Evolutionary conservation across 495 filamentous ascomycete species (phyloP).

Genomic region (Penicillium ucsense): DNA sequence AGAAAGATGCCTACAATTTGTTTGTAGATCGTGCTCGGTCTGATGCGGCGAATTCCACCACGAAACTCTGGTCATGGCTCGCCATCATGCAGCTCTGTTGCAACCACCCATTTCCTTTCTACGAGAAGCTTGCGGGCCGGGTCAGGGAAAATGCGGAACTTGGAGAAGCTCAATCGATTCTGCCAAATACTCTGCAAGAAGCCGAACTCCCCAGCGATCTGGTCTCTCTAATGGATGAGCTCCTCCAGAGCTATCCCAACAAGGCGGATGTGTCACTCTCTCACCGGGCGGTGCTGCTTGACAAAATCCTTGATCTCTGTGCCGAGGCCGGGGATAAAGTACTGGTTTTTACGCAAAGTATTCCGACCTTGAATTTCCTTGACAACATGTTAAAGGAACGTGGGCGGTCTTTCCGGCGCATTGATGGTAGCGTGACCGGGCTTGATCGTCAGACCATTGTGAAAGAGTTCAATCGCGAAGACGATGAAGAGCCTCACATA

Average conservation of each 20-base stretch:
- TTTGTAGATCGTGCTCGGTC: slow-evolving; percentile 39
- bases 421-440: slow-evolving; percentile 56
- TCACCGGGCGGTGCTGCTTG: slow-evolving; percentile 55
- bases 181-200: slow-evolving; percentile 20
- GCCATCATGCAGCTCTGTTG: slow-evolving; percentile 54
- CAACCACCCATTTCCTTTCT: slow-evolving; percentile 64
- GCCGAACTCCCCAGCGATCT: slow-evolving; percentile 18
- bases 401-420: slow-evolving; percentile 36
- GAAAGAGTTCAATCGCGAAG: slow-evolving; percentile 53
- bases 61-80: slow-evolving; percentile 42
- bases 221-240: slow-evolving; percentile 14
- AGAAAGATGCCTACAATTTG: slow-evolving; percentile 50
- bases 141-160: slow-evolving; percentile 4
- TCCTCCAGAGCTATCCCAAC: slow-evolving; percentile 22
- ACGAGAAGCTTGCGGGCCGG: slow-evolving; percentile 37
- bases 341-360: slow-evolving; percentile 66
- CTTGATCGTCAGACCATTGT: slow-evolving; percentile 45
- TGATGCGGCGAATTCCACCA: slow-evolving; percentile 9
- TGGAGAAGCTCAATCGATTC: background rate
- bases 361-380: slow-evolving; percentile 60
- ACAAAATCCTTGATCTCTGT: slow-evolving; percentile 55
- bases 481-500: slow-evolving; percentile 29
- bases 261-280: slow-evolving; percentile 39
- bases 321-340: slow-evolving; percentile 56
- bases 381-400: slow-evolving; percentile 40